Base-by-base conservation (phyloP, 169 alveolate species). In the Eimeria necatrix region DNA sequence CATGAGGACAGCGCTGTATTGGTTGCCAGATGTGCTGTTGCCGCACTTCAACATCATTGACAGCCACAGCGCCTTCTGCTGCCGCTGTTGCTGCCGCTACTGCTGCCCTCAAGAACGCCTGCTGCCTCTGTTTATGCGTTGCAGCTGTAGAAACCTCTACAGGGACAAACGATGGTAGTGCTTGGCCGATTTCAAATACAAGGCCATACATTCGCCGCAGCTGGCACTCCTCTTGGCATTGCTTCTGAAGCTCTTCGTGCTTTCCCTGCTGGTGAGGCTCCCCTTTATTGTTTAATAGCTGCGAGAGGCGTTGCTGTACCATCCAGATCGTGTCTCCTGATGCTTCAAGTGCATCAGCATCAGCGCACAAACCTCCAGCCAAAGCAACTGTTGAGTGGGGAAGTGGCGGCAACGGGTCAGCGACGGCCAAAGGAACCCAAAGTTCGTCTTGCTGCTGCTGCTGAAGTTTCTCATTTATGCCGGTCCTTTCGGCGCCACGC, bases 361-460 rank as follows among this genome's bases (percentile, higher is more conserved):
- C 89, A 10, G 89, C 16, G 51, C 89, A 80, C 70, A 80, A 18
- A 46, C 49, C 32, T 64, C 89, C 89, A 14, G 9, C 22, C 10
- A 80, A 52, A 48, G 89, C 70, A 80, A 64, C 89, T 22, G 71
- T 64, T 22, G 89, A 4, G 70, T 80, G 68, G 71, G 89, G 89
- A 7, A 80, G 89, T 52, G 70, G 51, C 89, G 89, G 89, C 48
- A 80, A 18, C 24, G 89, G 89, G 49, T 80, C 89, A 12, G 89
- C 49, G 89, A 80, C 68, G 22, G 70, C 71, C 46, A 80, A 52
- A 9, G 89, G 89, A 22, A 48, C 89, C 51, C 68, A 26, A 14
- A 80, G 70, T 10, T 48, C 89, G 70, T 80, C 68, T 32, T 48
- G 71, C 71, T 80, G 89, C 52, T 80, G 71, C 60, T 73, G 56